phyloP scores from a whole-genome alignment of 257 asterid species.

The Prunella vulgaris region DNA sequence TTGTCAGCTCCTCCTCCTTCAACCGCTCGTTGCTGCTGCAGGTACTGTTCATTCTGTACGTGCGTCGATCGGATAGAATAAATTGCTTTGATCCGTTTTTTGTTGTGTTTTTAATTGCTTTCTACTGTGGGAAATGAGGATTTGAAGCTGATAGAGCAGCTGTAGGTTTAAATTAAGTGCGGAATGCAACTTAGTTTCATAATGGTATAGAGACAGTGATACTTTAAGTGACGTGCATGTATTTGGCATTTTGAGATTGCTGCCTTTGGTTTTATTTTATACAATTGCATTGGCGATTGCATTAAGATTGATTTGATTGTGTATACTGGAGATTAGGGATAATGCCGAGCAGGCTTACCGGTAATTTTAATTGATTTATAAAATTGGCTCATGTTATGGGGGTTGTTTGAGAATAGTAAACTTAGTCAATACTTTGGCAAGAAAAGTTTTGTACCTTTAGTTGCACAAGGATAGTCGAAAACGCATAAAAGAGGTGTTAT shows the following conservation, averaged over 20 bases:
- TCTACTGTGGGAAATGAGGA: not conserved
- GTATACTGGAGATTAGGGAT: not conserved
- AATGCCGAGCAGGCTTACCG: not conserved
- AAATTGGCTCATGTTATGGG: not conserved
- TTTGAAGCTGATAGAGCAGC: not conserved
- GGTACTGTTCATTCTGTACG: constrained; percentile 29
- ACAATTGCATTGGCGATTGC: not conserved
- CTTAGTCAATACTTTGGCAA: not conserved
- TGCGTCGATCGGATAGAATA: not conserved
- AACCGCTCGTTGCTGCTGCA: constrained; percentile 69
- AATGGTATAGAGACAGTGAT: not conserved
- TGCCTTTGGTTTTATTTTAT: not conserved
- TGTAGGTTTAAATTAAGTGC: not conserved
- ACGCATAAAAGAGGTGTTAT: not conserved
- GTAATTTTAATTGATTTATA: not conserved
- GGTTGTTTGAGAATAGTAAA: not conserved
- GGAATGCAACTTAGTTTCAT: not conserved
- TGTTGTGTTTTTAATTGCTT: not conserved
- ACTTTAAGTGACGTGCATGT: not conserved
- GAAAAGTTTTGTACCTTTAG: not conserved
- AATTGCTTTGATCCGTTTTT: not conserved
- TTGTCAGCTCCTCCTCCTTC: constrained; percentile 73
- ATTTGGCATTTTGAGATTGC: not conserved
- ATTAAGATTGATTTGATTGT: not conserved
- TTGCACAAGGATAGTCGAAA: not conserved